Evolutionary conservation across 768 basidiomycete species (phyloP), one percentile per base, ranked within the genome.

Genomic region (Candolleomyces efflorescens): DNA sequence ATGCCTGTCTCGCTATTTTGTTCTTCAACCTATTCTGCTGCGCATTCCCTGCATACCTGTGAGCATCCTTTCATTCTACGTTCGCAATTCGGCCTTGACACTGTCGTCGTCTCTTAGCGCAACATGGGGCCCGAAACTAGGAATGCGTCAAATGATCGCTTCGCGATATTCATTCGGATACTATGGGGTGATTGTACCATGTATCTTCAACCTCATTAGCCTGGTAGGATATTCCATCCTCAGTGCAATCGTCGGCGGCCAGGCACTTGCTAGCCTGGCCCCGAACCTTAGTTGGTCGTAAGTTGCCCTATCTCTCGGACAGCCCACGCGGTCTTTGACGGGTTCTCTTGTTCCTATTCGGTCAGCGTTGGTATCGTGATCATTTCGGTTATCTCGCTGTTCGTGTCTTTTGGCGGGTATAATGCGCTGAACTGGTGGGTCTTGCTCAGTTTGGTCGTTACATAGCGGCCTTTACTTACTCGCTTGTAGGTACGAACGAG

Each of bases 111-210:
- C 18, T 15, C n/a, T 12, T n/a, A 69, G 66, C 26, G 53, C 53
- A 20, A 3, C 87, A 20, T 92, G 89, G 82, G 92, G 94, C 17
- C 90, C 93, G 0, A 87, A 85, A 68, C 75, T 90, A 0, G 94
- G 94, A 11, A 82, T 94, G 76, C 80, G 94, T 15, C 91, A 93
- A 63, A 92, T 94, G 89, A 83, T 92, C 22, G 81, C 83, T 45
- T 85, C 91, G 2, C 66, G 68, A 50, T 73, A 74, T 62, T 65
- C 74, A 12, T 75, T 74, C 56, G 73, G 74, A 51, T 65, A 49
- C 63, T 90, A 81, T 56, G 89, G 86, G 7, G 79, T 68, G 20
- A 76, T 80, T n/a, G 4, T 77, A 15, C 73, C 71, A 7, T 78
- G 76, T 59, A 65, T 78, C 50, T 67, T 83, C 62, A 86, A 86